phyloP scores from a whole-genome alignment of 257 asterid species.

The Fraxinus pennsylvanica region DNA sequence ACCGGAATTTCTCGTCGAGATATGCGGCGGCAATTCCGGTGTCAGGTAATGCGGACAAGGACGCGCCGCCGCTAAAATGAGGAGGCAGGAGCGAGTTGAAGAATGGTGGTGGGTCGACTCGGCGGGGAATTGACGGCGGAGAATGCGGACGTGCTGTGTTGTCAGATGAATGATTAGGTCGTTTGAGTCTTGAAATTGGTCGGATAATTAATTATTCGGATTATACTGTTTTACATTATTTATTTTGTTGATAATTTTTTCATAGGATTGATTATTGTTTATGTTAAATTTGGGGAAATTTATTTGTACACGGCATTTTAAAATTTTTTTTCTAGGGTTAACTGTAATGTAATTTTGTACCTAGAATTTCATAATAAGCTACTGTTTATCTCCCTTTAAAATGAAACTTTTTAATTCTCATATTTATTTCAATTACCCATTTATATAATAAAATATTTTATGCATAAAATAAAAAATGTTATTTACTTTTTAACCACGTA shows the following conservation, averaged over 20 bases:
- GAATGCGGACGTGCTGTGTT: too few species aligned
- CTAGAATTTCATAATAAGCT: not conserved
- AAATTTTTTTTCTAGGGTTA: not conserved
- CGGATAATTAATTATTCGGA: not conserved
- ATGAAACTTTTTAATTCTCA: too few species aligned
- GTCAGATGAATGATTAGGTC: too few species aligned
- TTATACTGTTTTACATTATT: too few species aligned
- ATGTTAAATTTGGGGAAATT: not conserved
- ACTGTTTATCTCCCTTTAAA: too few species aligned
- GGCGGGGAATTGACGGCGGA: too few species aligned
- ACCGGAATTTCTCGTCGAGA: conserved; percentile 46
- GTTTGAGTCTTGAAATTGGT: not conserved
- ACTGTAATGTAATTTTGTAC: not conserved
- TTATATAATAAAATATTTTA: too few species aligned
- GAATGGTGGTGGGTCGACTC: not conserved
- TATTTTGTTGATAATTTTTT: not conserved
- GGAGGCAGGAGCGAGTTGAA: not conserved
- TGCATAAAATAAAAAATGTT: too few species aligned
- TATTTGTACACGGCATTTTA: not conserved
- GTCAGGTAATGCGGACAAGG: conserved; percentile 28
- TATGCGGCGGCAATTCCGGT: conserved; percentile 28
- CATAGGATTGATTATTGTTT: not conserved
- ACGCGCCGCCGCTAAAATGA: conserved; percentile 1
- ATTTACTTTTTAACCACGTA: too few species aligned
- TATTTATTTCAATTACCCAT: too few species aligned